Conservation (phyloP, 2,329 filamentous ascomycete genomes). For the Diaporthe vaccinii region DNA sequence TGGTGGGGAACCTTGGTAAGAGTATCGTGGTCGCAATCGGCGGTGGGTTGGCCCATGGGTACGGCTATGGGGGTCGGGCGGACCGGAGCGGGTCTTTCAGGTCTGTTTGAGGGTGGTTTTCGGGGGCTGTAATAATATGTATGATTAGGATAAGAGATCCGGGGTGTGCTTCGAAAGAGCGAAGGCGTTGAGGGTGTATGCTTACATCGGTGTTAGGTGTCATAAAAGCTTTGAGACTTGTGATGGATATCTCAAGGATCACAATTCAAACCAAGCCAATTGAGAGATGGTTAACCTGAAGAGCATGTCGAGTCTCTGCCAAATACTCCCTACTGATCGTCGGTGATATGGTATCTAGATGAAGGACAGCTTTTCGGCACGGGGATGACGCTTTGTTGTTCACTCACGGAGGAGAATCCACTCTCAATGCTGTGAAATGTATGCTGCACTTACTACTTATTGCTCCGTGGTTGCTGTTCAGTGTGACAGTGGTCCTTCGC, state of each 20-base stretch:
- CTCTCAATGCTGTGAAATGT: background rate
- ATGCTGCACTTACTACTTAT: background rate
- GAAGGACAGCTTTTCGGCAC: background rate
- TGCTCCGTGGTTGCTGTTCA: background rate
- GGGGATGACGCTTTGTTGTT: background rate
- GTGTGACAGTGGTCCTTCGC: background rate
- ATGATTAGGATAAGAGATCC: too few relatives aligned
- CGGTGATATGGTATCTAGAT: background rate
- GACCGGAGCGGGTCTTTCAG: background rate
- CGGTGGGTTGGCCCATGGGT: conserved; percentile 13
- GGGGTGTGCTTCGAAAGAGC: background rate
- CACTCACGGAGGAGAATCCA: background rate
- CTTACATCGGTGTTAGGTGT: background rate
- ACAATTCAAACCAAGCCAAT: background rate
- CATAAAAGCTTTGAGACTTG: background rate
- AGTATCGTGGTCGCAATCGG: conserved; percentile 10
- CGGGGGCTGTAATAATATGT: background rate
- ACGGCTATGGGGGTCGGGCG: background rate
- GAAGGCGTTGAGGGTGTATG: background rate
- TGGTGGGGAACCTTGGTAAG: conserved; percentile 13
- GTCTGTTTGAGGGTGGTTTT: background rate
- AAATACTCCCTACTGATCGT: background rate
- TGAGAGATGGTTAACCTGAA: background rate
- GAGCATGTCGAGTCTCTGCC: background rate
- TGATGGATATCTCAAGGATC: background rate